These are phyloP conservation scores for Annulohypoxylon stygium DNA, from an alignment of 495 filamentous ascomycete species.

Conservation along the genomic window DNA sequence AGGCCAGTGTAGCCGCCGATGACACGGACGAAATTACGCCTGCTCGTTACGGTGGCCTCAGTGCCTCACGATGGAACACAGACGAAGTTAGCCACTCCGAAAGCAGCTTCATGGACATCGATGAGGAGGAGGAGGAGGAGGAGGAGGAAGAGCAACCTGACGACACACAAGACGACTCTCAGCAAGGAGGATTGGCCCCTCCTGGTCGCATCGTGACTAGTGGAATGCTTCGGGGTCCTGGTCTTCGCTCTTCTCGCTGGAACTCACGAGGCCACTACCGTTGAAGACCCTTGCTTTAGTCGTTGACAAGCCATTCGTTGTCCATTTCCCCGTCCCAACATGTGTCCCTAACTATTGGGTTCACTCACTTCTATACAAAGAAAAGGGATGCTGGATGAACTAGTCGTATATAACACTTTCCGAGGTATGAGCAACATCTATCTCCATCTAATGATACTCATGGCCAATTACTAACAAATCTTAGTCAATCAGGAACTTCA, in stretches of 20 bases:
- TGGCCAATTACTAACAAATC: background rate
- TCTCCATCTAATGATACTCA: background rate
- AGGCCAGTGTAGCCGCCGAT: slow-evolving; percentile 18
- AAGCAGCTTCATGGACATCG: background rate
- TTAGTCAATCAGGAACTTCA: background rate
- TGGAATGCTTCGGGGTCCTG: slow-evolving; percentile 35
- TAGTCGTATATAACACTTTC: background rate
- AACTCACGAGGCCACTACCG: background rate
- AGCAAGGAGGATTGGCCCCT: background rate
- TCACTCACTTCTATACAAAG: background rate
- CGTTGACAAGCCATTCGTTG: background rate
- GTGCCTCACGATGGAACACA: slow-evolving; percentile 34
- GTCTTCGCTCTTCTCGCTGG: slow-evolving; percentile 42
- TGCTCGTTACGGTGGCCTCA: slow-evolving; percentile 2
- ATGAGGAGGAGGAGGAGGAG: background rate
- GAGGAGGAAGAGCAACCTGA: background rate
- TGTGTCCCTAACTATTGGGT: background rate
- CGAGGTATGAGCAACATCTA: background rate
- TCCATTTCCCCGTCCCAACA: background rate
- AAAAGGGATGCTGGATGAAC: background rate
- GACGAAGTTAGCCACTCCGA: background rate
- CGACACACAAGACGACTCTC: background rate
- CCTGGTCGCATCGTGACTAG: slow-evolving; percentile 27
- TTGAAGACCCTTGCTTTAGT: background rate
- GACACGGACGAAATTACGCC: background rate